These are phyloP conservation scores for Alnus glutinosa DNA, from an alignment of 306 rosid species.

Conservation along the genomic window DNA sequence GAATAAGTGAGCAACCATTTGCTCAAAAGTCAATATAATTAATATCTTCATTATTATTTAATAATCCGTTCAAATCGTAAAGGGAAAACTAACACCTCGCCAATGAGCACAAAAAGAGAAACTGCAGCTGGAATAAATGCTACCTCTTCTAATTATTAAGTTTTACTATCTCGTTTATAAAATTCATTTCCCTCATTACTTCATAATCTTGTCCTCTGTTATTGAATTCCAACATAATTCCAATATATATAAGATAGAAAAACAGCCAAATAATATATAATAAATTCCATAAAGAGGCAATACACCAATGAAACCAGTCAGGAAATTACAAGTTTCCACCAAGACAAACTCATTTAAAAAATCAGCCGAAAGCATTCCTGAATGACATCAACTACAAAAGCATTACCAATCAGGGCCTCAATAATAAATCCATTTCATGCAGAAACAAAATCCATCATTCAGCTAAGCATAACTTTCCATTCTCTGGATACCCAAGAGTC, in stretches of 20 bases:
- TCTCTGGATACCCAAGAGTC: not conserved
- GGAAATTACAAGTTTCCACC: slow-evolving; percentile 2
- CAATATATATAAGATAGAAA: not conserved
- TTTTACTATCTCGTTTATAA: not conserved
- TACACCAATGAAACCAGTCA: not conserved
- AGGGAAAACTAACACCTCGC: not conserved
- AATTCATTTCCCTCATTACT: not conserved
- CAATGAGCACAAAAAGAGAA: not conserved
- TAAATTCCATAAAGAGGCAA: not conserved
- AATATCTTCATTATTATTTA: not conserved
- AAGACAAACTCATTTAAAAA: not conserved
- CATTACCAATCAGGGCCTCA: not conserved
- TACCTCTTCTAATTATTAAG: not conserved
- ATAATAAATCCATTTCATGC: not conserved
- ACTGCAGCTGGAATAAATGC: not conserved
- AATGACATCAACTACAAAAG: not conserved
- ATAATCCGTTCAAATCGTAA: not conserved
- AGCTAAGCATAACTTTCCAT: not conserved
- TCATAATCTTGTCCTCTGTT: not conserved
- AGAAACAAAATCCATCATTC: not conserved
- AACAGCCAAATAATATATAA: not conserved
- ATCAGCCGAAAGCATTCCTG: not conserved
- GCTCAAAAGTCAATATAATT: not conserved
- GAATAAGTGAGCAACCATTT: not conserved
- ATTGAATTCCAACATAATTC: not conserved